phyloP scores from a whole-genome alignment of 2,329 filamentous ascomycete species.

The Pseudocercospora crystallina region DNA sequence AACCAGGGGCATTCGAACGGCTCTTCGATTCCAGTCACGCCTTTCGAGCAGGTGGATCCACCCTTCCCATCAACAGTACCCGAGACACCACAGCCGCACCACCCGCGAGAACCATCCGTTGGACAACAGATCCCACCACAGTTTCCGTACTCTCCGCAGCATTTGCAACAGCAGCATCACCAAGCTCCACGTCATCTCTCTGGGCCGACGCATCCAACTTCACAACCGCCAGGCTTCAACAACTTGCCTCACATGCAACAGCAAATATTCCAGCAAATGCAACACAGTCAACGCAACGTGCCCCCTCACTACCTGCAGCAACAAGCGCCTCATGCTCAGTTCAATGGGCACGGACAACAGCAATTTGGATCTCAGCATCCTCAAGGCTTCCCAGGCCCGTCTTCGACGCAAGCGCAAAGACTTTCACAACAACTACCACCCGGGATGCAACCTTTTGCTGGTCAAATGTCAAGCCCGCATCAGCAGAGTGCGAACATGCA shows the following conservation, averaged over 20 bases:
- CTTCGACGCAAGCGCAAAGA: neutral
- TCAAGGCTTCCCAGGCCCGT: neutral
- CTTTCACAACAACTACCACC: neutral
- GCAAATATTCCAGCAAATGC: slow-evolving; percentile 25
- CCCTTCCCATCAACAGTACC: slow-evolving; percentile 51
- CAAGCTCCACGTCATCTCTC: slow-evolving; percentile 26
- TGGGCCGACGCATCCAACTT: slow-evolving; percentile 19
- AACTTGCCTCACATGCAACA: slow-evolving; percentile 24
- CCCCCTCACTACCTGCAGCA: slow-evolving; percentile 11
- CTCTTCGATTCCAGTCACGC: slow-evolving; percentile 35
- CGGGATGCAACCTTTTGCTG: neutral
- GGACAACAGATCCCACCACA: slow-evolving; percentile 51
- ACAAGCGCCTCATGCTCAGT: slow-evolving; percentile 5
- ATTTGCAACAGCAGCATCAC: slow-evolving; percentile 36
- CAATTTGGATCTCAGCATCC: slow-evolving; percentile 1
- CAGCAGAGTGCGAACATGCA: slow-evolving; percentile 3
- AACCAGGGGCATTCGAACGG: slow-evolving; percentile 26
- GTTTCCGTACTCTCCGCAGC: slow-evolving; percentile 46
- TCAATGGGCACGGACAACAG: slow-evolving; percentile 5
- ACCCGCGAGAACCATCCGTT: slow-evolving; percentile 46
- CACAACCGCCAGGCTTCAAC: slow-evolving; percentile 23
- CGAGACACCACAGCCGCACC: slow-evolving; percentile 55
- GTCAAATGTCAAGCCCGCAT: slow-evolving; percentile 2
- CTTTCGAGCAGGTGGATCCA: slow-evolving; percentile 54
- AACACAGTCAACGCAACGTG: slow-evolving; percentile 27